Evolutionary conservation across 768 basidiomycete genomes (phyloP).

Genomic region (Termitomyces sp.): DNA sequence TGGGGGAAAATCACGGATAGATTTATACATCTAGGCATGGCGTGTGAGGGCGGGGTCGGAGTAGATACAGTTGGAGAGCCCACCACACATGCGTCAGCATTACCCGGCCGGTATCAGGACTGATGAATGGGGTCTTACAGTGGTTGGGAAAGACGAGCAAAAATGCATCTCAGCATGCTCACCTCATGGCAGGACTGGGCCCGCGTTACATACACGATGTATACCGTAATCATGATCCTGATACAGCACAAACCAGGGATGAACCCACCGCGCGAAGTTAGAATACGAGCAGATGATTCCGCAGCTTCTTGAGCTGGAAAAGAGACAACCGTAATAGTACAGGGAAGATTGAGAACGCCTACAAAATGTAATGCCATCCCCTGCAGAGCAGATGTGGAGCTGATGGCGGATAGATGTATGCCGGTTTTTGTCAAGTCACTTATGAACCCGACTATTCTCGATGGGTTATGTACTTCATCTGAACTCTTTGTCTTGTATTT

Average conservation of each 20-base stretch:
- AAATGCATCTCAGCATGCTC: not conserved
- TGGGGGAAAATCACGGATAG: too few relatives aligned
- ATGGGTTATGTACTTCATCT: not conserved
- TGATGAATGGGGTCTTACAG: not conserved
- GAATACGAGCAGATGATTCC: not conserved
- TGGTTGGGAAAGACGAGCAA: not conserved
- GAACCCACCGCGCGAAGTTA: not conserved
- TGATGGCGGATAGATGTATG: not conserved
- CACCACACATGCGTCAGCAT: too few relatives aligned
- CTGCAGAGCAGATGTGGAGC: not conserved
- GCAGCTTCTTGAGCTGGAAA: not conserved
- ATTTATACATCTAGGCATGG: not conserved
- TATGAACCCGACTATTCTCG: not conserved
- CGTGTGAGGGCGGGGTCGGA: not conserved
- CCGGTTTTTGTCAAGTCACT: conserved; percentile 11
- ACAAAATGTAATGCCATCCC: not conserved
- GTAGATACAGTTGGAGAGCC: too few relatives aligned
- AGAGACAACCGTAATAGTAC: too few relatives aligned
- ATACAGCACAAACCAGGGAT: not conserved
- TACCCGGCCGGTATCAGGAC: not conserved
- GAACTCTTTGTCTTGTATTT: not conserved
- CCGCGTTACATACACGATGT: not conserved
- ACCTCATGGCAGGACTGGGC: not conserved
- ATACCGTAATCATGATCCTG: not conserved
- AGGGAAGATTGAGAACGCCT: not conserved